Percentiles rank a stretch among this genome's conserved stretches.
Evolutionary conservation across 805 yeast genomes (phyloP).

Genomic region (Barnettozyma sp.): DNA sequence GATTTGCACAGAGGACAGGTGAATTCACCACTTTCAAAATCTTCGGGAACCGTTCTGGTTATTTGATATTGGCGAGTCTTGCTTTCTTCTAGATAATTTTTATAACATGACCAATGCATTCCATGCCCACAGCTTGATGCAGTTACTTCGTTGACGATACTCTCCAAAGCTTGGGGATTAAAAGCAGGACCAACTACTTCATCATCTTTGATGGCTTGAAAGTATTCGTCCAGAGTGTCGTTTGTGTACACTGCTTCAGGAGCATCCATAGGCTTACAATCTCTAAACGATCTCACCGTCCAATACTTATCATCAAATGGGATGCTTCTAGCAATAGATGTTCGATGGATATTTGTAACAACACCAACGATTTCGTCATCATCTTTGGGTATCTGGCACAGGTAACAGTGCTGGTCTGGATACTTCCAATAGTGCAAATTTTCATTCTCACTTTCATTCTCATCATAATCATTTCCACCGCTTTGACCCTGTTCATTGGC

Average conservation of each 20-base stretch:
- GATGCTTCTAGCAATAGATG: constrained; percentile 54
- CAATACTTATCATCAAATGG: constrained; percentile 62
- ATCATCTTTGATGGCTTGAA: constrained; percentile 31
- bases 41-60: constrained; percentile 77
- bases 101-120: constrained; percentile 76
- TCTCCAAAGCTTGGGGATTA: constrained; percentile 30
- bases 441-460: neutral
- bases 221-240: constrained; percentile 33
- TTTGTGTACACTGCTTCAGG: constrained; percentile 17
- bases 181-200: constrained; percentile 69
- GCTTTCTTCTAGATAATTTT: constrained; percentile 52
- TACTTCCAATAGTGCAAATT: constrained; percentile 42
- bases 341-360: constrained; percentile 52
- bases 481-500: constrained; percentile 27
- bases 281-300: constrained; percentile 58
- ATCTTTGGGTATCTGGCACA: constrained; percentile 71
- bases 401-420: constrained; percentile 69
- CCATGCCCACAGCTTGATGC: constrained; percentile 89
- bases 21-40: constrained; percentile 62
- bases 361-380: constrained; percentile 68
- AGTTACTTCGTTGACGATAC: constrained; percentile 12
- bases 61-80: constrained; percentile 58
- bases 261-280: constrained; percentile 20
- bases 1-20: constrained; percentile 90
- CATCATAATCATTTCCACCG: neutral